Evolutionary conservation across 805 yeast genomes (phyloP), one percentile per base, ranked within the genome.

Genomic region (Yarrowia hollandica): DNA sequence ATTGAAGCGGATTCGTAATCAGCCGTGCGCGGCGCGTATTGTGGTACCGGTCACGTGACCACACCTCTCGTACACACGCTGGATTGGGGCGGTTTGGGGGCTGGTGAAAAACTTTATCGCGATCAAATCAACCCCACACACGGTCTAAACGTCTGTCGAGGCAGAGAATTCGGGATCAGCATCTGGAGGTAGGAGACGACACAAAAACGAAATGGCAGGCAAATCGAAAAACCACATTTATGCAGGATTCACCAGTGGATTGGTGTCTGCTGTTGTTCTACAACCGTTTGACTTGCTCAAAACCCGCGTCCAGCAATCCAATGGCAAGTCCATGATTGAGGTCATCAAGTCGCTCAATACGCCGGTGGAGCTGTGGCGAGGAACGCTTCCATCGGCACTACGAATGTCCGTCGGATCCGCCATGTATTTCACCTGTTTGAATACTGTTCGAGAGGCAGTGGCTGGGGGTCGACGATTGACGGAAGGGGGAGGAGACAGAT

Each of bases 331-430:
- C 9, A 14, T 70, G n/a, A 33, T 63, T 22, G 38, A 63, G 10
- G 62, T 67, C 10, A 18, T 71, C 18, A 62, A 60, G 62, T 68
- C 58, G 26, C 37, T 66, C n/a, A 35, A 33, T 12, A 55, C 64
- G 1, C 60, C 68, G 4, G 15, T 69, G 48, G 82, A 84, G 55
- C 75, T 91, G 35, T 94, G 99, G 99, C 79, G 96, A 59, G 99
- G 99, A 0, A 92, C 96, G 0, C 66, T 90, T 34, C 97, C 99
- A 0, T 88, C 96, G 18, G 90, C 95, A 0, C 66, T 92, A 22
- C 77, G 99, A 61, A 92, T 97, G 0, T 89, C 97, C 0, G 76
- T 89, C 11, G 99, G 99, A 0, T 86, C 95, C 39, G 96, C 94
- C 0, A 72, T 94, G 30, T 94, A 94, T 67, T 77, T 94, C 57